Evolutionary conservation across 352 stramenopile genomes (phyloP).

Genomic region (Paralagenidium karlingii): DNA sequence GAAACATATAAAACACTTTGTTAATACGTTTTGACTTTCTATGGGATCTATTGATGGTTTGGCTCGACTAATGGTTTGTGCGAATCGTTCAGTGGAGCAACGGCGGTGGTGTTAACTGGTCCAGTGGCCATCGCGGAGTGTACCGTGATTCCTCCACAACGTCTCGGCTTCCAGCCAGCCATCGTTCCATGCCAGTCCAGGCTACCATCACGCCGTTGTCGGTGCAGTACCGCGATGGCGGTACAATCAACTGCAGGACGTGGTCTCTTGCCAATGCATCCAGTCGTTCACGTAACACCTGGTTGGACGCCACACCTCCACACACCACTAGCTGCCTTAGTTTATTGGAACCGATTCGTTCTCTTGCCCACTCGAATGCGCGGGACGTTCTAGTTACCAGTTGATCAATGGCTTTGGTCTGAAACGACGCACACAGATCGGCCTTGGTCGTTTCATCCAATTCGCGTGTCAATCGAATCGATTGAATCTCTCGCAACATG

Average conservation of each 20-base stretch:
- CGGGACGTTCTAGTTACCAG: conserved; percentile 80
- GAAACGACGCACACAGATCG: conserved; percentile 93
- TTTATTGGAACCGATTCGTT: conserved; percentile 21
- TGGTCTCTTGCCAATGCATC: conserved; percentile 36
- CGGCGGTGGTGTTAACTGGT: conserved; percentile 18
- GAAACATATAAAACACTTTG: no score
- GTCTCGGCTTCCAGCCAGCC: conserved; percentile 35
- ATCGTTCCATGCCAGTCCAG: conserved; percentile 84
- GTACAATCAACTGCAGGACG: conserved; percentile 28
- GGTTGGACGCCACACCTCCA: conserved; percentile 96
- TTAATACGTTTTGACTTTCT: no score
- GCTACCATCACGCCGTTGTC: conserved; percentile 97
- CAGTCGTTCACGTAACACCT: conserved; percentile 85
- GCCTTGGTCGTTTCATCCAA: conserved; percentile 26
- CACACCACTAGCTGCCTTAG: conserved; percentile 87
- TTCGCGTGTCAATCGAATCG: conserved; percentile 12
- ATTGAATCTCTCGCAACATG: conserved; percentile 75
- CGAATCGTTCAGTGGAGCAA: no score
- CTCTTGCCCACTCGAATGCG: conserved; percentile 77
- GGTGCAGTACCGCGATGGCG: conserved; percentile 88
- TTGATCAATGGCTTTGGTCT: conserved; percentile 81
- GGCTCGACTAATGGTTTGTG: no score
- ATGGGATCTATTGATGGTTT: not conserved
- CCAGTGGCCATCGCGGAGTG: conserved; percentile 60
- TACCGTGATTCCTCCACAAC: conserved; percentile 41